These are phyloP conservation scores for Rosa multiflora DNA, from an alignment of 306 rosid species.

Conservation along the genomic window DNA sequence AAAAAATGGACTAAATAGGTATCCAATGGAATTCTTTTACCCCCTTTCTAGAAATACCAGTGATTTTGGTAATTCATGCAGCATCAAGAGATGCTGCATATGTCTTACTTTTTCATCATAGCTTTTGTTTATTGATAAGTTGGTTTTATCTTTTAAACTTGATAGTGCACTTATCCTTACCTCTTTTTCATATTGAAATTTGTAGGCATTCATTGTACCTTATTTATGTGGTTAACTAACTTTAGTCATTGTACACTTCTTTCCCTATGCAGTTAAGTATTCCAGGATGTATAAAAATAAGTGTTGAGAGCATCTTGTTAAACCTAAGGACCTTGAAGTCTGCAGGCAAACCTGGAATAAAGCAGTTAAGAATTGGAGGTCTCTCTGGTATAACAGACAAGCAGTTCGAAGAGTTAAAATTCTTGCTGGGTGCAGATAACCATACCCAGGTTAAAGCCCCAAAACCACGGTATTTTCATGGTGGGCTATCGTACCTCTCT, in stretches of 20 bases:
- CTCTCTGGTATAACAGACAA: constrained; percentile 33
- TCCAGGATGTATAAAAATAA: constrained; percentile 46
- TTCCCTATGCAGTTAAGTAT: constrained; percentile 39
- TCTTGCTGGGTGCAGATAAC: constrained; percentile 37
- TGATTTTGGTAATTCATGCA: background rate
- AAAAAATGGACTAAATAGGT: background rate
- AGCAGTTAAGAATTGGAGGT: constrained; percentile 45
- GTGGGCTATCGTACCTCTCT: constrained; percentile 28
- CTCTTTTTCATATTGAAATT: constrained; percentile 6
- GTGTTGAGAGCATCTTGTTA: constrained; percentile 39
- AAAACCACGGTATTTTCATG: constrained; percentile 49
- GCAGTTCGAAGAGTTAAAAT: constrained; percentile 51
- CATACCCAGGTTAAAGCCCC: constrained; percentile 24
- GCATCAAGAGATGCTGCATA: constrained; percentile 16
- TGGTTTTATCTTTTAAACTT: background rate
- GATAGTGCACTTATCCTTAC: background rate
- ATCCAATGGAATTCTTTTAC: background rate
- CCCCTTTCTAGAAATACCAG: background rate
- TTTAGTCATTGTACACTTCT: constrained; percentile 10
- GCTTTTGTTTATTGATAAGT: background rate
- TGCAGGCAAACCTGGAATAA: constrained; percentile 41
- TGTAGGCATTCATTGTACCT: constrained; percentile 14
- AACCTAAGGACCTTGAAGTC: constrained; percentile 44
- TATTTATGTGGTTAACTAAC: background rate
- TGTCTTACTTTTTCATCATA: background rate